Base-by-base conservation (phyloP, 2,329 filamentous ascomycete species). In the Coleophoma cylindrospora region DNA sequence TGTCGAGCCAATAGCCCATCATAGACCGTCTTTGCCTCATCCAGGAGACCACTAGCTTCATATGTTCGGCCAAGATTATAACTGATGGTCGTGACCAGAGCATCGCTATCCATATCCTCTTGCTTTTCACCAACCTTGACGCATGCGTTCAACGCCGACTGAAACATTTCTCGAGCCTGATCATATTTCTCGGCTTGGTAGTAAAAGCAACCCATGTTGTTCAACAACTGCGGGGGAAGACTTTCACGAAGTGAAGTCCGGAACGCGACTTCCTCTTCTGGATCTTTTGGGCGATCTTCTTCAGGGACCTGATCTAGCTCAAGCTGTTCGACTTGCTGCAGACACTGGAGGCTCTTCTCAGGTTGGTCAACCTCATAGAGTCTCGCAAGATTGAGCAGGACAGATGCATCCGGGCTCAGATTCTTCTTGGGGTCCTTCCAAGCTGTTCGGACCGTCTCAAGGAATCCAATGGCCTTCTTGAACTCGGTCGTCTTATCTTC, bases 131-230 rank as follows among this genome's bases (percentile, higher is more conserved):
- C 83, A 54, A 90, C 85, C 60, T 87, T 87, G 60, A 95, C 84
- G 64, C 91, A 96, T 14, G 92, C 89, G 55, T 86, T 87, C 48
- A 99, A 73, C 0, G 91, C 94, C n/a, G 88, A 84, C 67, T 99
- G 89, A 65, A 97, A 99, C 70, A 95, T 80, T 46, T 92, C 86
- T 57, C 89, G 86, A 19, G 94, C 91, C 54, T 83, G 76, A 17
- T 86, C 82, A 55, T 87, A 84, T 64, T 90, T 91, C 61, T 95
- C 91, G 2, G 84, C 79, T 64, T 96, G 91, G 58, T 90, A 96
- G 59, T 95, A 83, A 70, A 97, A 97, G 68, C 91, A 96, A 5
- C 89, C 94, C 65, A 97, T 95, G 66, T 99, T 99, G 75, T 97
- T 99, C 40, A 99, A 78, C 2, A 97, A 76, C 63, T 96, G 91